Evolutionary conservation across 306 rosid genomes (phyloP).

Genomic region (Quercus gilva): DNA sequence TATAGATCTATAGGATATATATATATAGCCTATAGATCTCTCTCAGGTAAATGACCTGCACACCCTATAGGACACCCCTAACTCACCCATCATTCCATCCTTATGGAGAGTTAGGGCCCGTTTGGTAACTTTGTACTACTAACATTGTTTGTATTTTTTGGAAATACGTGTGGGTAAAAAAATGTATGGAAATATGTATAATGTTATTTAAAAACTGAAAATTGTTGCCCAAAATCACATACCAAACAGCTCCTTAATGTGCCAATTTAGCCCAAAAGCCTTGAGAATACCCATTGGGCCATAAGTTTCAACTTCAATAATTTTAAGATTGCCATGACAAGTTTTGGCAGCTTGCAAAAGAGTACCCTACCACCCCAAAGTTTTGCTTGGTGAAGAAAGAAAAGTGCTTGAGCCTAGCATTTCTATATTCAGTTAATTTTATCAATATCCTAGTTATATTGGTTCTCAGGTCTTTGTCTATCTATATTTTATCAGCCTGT

Average conservation of each 20-base stretch:
- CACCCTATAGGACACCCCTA: too few relatives aligned
- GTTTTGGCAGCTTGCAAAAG: neutral
- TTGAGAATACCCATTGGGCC: neutral
- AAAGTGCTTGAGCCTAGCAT: neutral
- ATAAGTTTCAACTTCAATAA: neutral
- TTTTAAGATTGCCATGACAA: too few relatives aligned
- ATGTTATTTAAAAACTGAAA: too few relatives aligned
- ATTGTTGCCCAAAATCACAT: too few relatives aligned
- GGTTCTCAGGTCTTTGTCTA: neutral
- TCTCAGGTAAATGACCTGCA: too few relatives aligned
- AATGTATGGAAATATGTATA: too few relatives aligned
- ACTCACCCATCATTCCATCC: neutral
- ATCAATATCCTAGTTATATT: neutral
- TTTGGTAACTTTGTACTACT: too few relatives aligned
- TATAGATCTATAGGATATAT: too few relatives aligned
- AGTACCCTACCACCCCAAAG: neutral
- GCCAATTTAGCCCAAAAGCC: neutral
- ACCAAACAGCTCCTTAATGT: neutral
- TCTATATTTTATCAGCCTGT: neutral
- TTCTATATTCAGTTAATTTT: neutral
- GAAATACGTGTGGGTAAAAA: too few relatives aligned
- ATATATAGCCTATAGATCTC: neutral
- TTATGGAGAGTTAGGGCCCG: neutral
- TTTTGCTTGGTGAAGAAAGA: neutral
- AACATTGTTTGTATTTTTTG: too few relatives aligned